A percentile compares a stretch with the other conserved stretches of the same genome.
These are phyloP conservation scores for Globisporangium uncinulatum DNA, from an alignment of 352 stramenopile species.

Conservation along the genomic window DNA sequence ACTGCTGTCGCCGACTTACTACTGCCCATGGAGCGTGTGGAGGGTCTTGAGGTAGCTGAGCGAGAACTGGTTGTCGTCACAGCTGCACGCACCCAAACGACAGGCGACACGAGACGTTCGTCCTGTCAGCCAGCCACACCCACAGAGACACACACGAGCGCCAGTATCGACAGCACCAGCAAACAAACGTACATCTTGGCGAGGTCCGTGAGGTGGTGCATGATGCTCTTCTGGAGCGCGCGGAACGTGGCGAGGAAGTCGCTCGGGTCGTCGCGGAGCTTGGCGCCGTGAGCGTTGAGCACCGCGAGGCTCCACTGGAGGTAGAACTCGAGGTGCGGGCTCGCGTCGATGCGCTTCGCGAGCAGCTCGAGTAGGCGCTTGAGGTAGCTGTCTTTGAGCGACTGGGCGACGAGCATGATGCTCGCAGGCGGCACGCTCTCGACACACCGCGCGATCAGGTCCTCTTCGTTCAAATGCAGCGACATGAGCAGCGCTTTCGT, in stretches of 20 bases:
- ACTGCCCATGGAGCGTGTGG: slow-evolving; percentile 39
- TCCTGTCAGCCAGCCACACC: not conserved
- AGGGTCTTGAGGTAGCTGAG: slow-evolving; percentile 80
- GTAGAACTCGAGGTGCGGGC: slow-evolving; percentile 97
- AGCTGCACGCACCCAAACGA: slow-evolving; percentile 26
- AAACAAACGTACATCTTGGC: slow-evolving; percentile 69
- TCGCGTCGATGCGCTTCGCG: slow-evolving; percentile 89
- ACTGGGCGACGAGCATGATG: slow-evolving; percentile 89
- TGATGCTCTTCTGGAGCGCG: slow-evolving; percentile 83
- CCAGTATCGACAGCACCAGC: not conserved
- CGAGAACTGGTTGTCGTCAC: slow-evolving; percentile 88
- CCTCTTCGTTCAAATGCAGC: slow-evolving; percentile 95
- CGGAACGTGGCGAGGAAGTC: slow-evolving; percentile 81
- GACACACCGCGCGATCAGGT: slow-evolving; percentile 89
- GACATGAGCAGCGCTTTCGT: slow-evolving; percentile 94
- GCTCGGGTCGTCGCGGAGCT: slow-evolving; percentile 69
- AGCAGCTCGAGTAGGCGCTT: slow-evolving; percentile 91
- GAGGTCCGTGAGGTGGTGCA: slow-evolving; percentile 78
- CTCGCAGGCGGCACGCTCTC: slow-evolving; percentile 87
- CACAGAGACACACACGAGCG: not conserved
- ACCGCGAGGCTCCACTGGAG: slow-evolving; percentile 94
- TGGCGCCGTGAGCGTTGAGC: slow-evolving; percentile 91
- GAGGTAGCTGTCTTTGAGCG: slow-evolving; percentile 89
- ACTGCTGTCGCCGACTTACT: not conserved
- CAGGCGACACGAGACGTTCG: slow-evolving; percentile 6